Evolutionary conservation across 345 rosid species (phyloP), one percentile per base, ranked within the genome.

Genomic region (Hibiscus tridactylites): DNA sequence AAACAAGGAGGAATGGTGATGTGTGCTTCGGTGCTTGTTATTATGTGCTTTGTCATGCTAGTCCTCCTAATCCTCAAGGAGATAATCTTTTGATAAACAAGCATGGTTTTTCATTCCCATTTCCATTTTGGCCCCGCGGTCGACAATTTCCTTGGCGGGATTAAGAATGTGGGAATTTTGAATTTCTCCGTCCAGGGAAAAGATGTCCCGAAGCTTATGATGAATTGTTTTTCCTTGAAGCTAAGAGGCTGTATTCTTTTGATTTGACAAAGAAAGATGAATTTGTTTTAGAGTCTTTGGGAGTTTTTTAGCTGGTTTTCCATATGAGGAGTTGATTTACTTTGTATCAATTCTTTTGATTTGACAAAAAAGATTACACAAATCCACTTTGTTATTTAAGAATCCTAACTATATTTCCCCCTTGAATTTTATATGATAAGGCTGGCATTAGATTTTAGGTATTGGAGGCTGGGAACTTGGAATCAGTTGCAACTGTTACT

Each of bases 21-120:
- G 24, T 21, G 24, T 21, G 24, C 24, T 21, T 21, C 24, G 24
- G 24, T 21, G 24, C 24, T 28, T 28, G 31, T 28, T 28, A 28
- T 28, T 28, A 28, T 28, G 31, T 21, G 24, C 24, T 21, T 21
- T 21, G 24, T 21, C 24, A 21, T 21, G 24, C 24, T 21, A 21
- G 24, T 21, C 24, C 24, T 21, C 24, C 24, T 21, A 21, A 21
- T 21, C 24, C 24, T 28, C 68, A 92, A 92, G 84, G 86, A 82
- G 71, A 84, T 88, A 21, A 21, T 21, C 24, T 21, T 21, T 21
- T 21, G 24, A 21, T 21, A 21, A 0, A 1, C 24, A 21, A 21
- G 24, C 24, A 21, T 21, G 24, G 24, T 21, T 21, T 21, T 21
- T 21, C 24, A 21, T 21, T 21, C 0, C 24, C 24, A 21, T 21